Base-by-base conservation (phyloP, 352 stramenopile species). In the Halophytophthora polymorphica region DNA sequence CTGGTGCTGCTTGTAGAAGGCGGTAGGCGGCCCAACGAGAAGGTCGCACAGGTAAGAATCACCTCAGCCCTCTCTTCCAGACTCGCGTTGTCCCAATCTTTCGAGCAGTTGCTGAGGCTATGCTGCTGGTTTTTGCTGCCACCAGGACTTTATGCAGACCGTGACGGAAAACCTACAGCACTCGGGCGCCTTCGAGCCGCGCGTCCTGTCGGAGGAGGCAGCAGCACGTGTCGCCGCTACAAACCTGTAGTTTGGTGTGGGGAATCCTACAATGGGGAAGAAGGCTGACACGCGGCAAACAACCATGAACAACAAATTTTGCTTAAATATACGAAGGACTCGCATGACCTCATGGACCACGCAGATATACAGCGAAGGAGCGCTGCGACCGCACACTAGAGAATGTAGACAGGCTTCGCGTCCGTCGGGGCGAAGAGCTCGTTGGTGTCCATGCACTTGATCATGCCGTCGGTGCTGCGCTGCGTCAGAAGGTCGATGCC, bases 131-230 rank as follows among this genome's bases (percentile, higher is more conserved):
- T 46, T 46, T 3, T 46, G n/a, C n/a, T 7, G 10, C 39, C 38
- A 56, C 5, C 38, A 90, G 76, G 80, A 93, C 45, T 93, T 93
- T 33, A 90, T 93, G 80, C 79, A 87, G 59, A 88, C 73, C 38
- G 64, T 90, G 53, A 74, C 69, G 12, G 67, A 84, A 31, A 90
- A 88, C 40, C 65, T 93, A 25, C 77, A 89, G 53, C 83, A 93
- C 44, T 71, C 58, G 17, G 75, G 75, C n/a, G 79, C 73, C 14
- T 93, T 88, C 51, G 61, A 72, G 19, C 65, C 59, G 34, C 46
- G 61, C 19, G 17, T 71, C 13, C 37, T 63, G 33, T n/a, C 35
- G 28, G 15, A 46, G 29, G 28, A 21, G 34, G 22, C 55, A 44
- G 22, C 47, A 31, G 25, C 25, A 8, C 25, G 25, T 31, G 25